These are phyloP conservation scores for Mortierella alpina DNA, from an alignment of 192 early-diverging fungal species.

Conservation along the genomic window DNA sequence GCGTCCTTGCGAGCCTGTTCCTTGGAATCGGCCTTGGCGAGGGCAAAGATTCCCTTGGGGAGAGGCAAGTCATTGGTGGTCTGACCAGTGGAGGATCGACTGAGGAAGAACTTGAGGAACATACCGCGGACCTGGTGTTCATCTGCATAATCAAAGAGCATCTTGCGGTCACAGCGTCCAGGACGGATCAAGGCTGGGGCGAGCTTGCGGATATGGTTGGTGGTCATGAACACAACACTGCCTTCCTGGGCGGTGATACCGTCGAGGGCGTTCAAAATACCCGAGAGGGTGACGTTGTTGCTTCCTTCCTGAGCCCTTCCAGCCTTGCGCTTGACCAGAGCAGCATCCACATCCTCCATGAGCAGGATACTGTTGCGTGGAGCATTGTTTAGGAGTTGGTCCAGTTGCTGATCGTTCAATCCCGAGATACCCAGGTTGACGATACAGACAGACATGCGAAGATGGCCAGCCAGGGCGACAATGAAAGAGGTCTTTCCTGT, in stretches of 20 bases:
- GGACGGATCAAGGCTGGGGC: conserved; percentile 64
- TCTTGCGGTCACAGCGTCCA: conserved; percentile 64
- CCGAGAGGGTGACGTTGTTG: conserved; percentile 56
- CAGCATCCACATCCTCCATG: conserved; percentile 64
- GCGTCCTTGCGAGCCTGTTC: conserved; percentile 38
- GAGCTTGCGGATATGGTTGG: conserved; percentile 58
- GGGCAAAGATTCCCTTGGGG: neutral
- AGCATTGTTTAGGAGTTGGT: conserved; percentile 51
- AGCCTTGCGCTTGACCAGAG: conserved; percentile 35
- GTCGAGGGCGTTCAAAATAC: conserved; percentile 63
- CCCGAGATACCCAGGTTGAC: conserved; percentile 58
- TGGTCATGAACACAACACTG: conserved; percentile 63
- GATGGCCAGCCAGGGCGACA: conserved; percentile 62
- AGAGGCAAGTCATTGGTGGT: conserved; percentile 9
- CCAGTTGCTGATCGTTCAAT: conserved; percentile 57
- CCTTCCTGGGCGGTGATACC: conserved; percentile 65
- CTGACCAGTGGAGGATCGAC: conserved; percentile 26
- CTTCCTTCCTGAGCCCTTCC: conserved; percentile 29
- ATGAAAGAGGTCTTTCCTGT: conserved; percentile 66
- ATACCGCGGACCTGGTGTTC: conserved; percentile 55
- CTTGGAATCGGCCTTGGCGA: conserved; percentile 15
- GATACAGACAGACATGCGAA: conserved; percentile 63
- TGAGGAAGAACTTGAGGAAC: conserved; percentile 56
- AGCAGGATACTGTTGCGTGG: conserved; percentile 64
- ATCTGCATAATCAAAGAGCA: conserved; percentile 62